A percentile compares a stretch with the other conserved stretches of the same genome.
Evolutionary conservation across 768 basidiomycete species (phyloP).

Genomic region (Tylopilus balloui): DNA sequence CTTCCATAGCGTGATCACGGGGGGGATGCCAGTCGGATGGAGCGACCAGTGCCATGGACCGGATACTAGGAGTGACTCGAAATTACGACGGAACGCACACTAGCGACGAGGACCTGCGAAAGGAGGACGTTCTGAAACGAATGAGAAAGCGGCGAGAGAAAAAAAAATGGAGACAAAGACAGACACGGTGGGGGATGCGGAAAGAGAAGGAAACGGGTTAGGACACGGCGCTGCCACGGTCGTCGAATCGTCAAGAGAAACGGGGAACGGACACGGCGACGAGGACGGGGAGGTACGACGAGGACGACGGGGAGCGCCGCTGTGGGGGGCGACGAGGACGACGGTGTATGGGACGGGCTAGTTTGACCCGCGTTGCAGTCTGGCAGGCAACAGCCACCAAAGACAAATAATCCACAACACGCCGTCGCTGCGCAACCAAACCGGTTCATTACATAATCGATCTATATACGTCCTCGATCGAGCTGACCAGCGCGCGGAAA

Average conservation of each 20-base stretch:
- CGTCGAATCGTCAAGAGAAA: too few relatives aligned
- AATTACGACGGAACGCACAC: too few relatives aligned
- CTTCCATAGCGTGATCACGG: slow-evolving; percentile 63
- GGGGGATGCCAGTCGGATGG: slow-evolving; percentile 70
- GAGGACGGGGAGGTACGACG: neutral
- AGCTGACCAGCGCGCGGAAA: slow-evolving; percentile 39
- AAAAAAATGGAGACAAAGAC: neutral
- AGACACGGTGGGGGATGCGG: too few relatives aligned
- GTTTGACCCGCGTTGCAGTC: slow-evolving; percentile 7
- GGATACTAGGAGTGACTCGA: neutral
- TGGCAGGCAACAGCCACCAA: neutral
- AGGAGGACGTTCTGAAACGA: too few relatives aligned
- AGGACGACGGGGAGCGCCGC: neutral
- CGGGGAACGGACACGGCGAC: neutral
- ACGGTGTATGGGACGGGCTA: neutral
- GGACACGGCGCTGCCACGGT: neutral
- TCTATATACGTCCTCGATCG: slow-evolving; percentile 33
- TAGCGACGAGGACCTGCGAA: too few relatives aligned
- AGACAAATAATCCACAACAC: neutral
- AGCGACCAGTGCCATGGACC: slow-evolving; percentile 75
- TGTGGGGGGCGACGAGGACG: neutral
- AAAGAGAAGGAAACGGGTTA: too few relatives aligned
- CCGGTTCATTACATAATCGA: neutral
- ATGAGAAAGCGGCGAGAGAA: too few relatives aligned
- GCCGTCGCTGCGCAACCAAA: neutral